Base-by-base conservation (phyloP, 1,139 yeast species). In the Eremothecium cymbalariae region DNA sequence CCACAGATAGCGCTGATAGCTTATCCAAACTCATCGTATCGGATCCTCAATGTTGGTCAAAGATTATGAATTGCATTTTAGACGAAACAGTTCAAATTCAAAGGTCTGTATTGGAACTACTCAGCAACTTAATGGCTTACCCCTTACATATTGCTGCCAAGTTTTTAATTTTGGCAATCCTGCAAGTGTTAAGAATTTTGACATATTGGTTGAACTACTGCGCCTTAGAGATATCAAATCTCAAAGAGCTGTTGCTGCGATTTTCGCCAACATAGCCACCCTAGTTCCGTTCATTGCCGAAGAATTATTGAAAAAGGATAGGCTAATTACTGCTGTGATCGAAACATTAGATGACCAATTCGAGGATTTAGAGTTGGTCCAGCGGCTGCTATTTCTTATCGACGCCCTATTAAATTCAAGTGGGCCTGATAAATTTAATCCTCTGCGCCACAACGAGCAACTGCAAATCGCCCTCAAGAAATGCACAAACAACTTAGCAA, bases 51-150 rank as follows among this genome's bases (percentile, higher is more conserved):
- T 64, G 63, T 28, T 69, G 72, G 70, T 30, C 46, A 5, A 49
- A 50, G 13, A 41, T 70, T 14, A 68, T 65, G 40, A 49, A 48
- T 23, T 43, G 63, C 22, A 46, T 68, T 41, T 46, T 64, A 12
- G 59, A 54, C 33, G 48, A 46, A 1, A 48, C 48, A 18, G 34
- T 36, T 4, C 35, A 44, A 18, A 28, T 54, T 8, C 59, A 53
- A 41, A 44, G 59, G 31, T 48, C 57, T 1, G 41, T 51, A 3
- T 39, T 56, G 19, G 59, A 56, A 33, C 43, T 56, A 5, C 33
- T 55, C 9, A 42, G 49, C 26, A 56, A 56, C 31, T 35, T 55
- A 23, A 55, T 55, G 58, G 47, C 50, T 26, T 46, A 50, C 29
- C 59, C 59, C 7, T 26, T 48, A 19, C 41, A 46, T 4, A 44